Base-by-base conservation (phyloP, 306 rosid genomes). In the Cicer arietinum region DNA sequence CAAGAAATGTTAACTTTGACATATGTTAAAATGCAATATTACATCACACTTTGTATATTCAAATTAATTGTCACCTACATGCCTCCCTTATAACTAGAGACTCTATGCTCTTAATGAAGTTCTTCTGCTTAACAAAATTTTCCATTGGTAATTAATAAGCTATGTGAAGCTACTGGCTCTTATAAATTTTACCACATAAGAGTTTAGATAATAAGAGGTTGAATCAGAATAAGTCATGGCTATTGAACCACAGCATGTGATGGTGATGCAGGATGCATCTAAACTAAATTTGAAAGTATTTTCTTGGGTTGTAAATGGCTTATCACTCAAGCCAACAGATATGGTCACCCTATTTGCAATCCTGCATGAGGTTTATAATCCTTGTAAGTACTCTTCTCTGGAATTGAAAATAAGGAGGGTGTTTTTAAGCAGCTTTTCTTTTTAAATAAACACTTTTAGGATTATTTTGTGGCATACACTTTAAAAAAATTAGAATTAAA, bases 201-300 rank as follows among this genome's bases (percentile, higher is more conserved):
- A 71, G 73, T 60, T 54, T 8, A 71, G 51, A 45, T 71, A 51
- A 11, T 7, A 50, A 71, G 71, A 66, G 53, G 12, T 63, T 77
- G 47, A 65, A 56, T 17, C 11, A 43, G n/a, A 40, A 30, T 40
- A 5, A 35, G 51, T 9, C 45, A 76, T 77, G 81, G 67, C 69
- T 10, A 77, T 75, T 54, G 88, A 62, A 58, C 75, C 48, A 22
- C 80, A 86, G 52, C 89, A 81, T 56, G 90, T 91, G 75, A 85
- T 91, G 82, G 89, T 89, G 87, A 83, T 93, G 59, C 85, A 84
- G 59, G 98, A 89, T 77, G 96, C 89, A 57, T 77, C 87, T 13
- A 84, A 80, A 35, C 82, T 88, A 65, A 80, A 84, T 66, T 67
- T 72, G 37, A 83, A 71, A 73, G 85, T 82, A 39, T 84, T 91